Evolutionary conservation across 2,329 filamentous ascomycete species (phyloP), one percentile per base, ranked within the genome.

Genomic region (Exophiala xenobiotica): DNA sequence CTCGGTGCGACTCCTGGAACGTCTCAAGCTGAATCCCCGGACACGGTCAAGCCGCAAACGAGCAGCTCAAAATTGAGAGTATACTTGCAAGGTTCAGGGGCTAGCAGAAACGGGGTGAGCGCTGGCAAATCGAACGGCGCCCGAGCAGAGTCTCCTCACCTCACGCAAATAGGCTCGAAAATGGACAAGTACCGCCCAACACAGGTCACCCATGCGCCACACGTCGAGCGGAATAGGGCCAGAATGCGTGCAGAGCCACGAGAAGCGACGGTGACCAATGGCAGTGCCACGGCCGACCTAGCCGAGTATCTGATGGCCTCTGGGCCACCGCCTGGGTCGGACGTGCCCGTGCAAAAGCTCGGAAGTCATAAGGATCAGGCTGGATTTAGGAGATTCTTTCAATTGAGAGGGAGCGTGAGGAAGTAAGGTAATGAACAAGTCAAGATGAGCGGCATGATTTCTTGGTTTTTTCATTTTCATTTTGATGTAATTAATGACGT

Each of bases 281-380:
- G 47, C 12, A 69, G 67, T 14, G 70, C 71, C 20, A 90, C 85
- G 2, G 78, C 79, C 14, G 87, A 90, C 44, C 69, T 92, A 38
- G 87, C 88, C 0, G 81, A 83, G 45, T 92, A 92, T 66, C 70
- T 93, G 24, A 80, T 78, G 46, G 82, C 82, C 61, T 87, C 85
- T 11, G 83, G 77, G 26, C 86, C 87, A 2, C 83, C 85, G 6
- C 59, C 54, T 18, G 51, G 50, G 3, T 45, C 33, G 14, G 52
- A 59, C 11, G 41, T 42, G 20, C 43, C 50, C 18, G 42, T 49
- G 6, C 59, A 61, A 31, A 50, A 40, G 22, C 50, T 59, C 16
- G 42, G 47, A 18, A 46, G 42, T 1, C 26, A 53, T 9, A 60
- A 60, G 43, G 65, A 67, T 46, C 63, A 67, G 37, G 56, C 55